These are phyloP conservation scores for Teratosphaeria gauchensis DNA, from an alignment of 2,329 filamentous ascomycete species.

Conservation along the genomic window DNA sequence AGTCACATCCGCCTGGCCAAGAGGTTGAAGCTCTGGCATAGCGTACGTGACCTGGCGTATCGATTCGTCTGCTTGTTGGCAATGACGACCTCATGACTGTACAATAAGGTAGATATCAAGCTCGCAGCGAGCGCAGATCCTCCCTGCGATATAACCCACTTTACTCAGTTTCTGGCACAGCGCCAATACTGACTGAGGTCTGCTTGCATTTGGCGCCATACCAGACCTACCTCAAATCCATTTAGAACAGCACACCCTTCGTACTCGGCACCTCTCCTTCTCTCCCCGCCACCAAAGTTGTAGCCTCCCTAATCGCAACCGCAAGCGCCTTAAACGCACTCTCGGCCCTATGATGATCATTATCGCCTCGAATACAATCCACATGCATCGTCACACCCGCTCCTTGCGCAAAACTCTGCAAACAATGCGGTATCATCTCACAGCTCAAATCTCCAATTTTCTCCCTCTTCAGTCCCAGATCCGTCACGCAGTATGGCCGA, in stretches of 20 bases:
- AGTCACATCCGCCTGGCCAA: background rate
- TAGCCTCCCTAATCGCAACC: slow-evolving; percentile 72
- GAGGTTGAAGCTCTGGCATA: background rate
- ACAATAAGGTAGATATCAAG: background rate
- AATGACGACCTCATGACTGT: background rate
- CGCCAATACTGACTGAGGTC: background rate
- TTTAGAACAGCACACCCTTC: slow-evolving; percentile 70
- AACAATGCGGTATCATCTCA: slow-evolving; percentile 95
- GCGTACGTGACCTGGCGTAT: background rate
- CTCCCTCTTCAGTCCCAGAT: slow-evolving; percentile 78
- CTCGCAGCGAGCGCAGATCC: background rate
- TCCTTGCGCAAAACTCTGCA: slow-evolving; percentile 87
- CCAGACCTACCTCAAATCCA: background rate
- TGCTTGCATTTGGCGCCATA: background rate
- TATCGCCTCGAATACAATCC: slow-evolving; percentile 79
- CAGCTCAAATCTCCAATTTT: slow-evolving; percentile 87
- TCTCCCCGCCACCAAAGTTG: slow-evolving; percentile 61
- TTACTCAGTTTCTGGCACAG: background rate
- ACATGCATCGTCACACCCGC: slow-evolving; percentile 91
- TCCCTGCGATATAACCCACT: background rate
- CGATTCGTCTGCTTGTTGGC: background rate
- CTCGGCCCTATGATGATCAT: slow-evolving; percentile 94
- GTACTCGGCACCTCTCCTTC: slow-evolving; percentile 93
- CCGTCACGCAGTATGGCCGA: slow-evolving; percentile 73
- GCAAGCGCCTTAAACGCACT: slow-evolving; percentile 95